phyloP scores from a whole-genome alignment of 2,329 filamentous ascomycete species.

The Diplodia mutila region DNA sequence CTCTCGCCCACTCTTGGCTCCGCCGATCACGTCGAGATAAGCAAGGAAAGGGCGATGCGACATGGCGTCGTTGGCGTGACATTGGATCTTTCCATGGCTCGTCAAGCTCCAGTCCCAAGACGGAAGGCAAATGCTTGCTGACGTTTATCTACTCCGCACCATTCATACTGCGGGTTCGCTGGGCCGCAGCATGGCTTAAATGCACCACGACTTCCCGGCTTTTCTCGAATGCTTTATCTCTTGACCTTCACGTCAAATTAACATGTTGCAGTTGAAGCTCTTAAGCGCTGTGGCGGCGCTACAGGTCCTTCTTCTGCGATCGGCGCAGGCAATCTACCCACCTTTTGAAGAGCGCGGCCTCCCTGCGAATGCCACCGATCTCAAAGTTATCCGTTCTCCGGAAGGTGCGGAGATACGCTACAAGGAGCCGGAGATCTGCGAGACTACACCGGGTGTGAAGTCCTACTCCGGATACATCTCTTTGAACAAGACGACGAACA shows the following conservation, averaged over 20 bases:
- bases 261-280: not conserved
- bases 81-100: too few species aligned
- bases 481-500: constrained; percentile 40
- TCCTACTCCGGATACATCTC: constrained; percentile 45
- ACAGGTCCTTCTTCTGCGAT: not conserved
- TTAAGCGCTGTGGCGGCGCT: not conserved
- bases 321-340: not conserved
- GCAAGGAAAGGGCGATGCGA: too few species aligned
- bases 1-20: too few species aligned
- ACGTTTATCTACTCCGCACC: not conserved
- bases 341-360: not conserved
- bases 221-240: too few species aligned
- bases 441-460: constrained; percentile 40
- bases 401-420: constrained; percentile 27
- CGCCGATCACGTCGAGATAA: too few species aligned
- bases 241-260: not conserved
- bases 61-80: too few species aligned
- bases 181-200: too few species aligned
- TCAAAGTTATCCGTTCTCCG: constrained; percentile 43
- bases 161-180: too few species aligned
- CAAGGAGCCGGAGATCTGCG: constrained; percentile 40
- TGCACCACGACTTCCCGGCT: not conserved
- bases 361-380: not conserved
- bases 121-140: constrained; percentile 1
- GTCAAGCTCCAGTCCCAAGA: constrained; percentile 7